Percentiles rank a stretch among this genome's conserved stretches.
Evolutionary conservation across 306 rosid genomes (phyloP).

Genomic region (Dryas alaskensis): DNA sequence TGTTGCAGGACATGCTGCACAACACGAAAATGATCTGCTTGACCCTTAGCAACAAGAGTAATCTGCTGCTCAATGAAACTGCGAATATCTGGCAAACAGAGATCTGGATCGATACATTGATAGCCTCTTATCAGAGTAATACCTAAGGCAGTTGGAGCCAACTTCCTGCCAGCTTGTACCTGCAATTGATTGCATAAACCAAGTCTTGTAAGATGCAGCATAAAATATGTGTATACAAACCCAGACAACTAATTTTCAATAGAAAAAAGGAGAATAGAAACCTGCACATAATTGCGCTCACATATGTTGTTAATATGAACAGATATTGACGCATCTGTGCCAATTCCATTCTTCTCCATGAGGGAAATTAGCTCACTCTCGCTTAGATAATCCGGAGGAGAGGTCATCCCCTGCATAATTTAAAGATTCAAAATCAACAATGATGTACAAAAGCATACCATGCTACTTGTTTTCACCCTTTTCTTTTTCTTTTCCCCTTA

Average conservation of each 20-base stretch:
- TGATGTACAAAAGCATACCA: constrained; percentile 15
- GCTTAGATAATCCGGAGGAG: constrained; percentile 84
- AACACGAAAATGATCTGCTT: constrained; percentile 69
- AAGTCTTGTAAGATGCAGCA: constrained; percentile 14
- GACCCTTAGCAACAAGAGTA: constrained; percentile 86
- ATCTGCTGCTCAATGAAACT: constrained; percentile 99
- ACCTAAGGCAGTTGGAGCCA: constrained; percentile 82
- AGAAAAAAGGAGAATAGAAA: constrained; percentile 15
- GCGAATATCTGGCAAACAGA: constrained; percentile 96
- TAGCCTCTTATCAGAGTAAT: constrained; percentile 88
- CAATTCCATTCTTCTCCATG: constrained; percentile 96
- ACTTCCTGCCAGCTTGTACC: constrained; percentile 94
- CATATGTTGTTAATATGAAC: constrained; percentile 96
- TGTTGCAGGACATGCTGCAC: constrained; percentile 87
- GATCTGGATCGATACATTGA: constrained; percentile 94
- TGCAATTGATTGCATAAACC: constrained; percentile 41
- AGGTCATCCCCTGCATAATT: constrained; percentile 68
- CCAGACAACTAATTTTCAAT: constrained; percentile 4
- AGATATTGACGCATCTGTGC: constrained; percentile 95
- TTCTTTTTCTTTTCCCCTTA: background rate
- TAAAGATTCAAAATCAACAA: constrained; percentile 25
- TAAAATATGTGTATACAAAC: constrained; percentile 12
- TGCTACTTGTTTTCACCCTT: background rate
- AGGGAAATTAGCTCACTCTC: constrained; percentile 96
- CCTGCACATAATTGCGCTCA: constrained; percentile 98